These are phyloP conservation scores for Geotrichum macrosporum DNA, from an alignment of 1,139 yeast species.

Conservation along the genomic window DNA sequence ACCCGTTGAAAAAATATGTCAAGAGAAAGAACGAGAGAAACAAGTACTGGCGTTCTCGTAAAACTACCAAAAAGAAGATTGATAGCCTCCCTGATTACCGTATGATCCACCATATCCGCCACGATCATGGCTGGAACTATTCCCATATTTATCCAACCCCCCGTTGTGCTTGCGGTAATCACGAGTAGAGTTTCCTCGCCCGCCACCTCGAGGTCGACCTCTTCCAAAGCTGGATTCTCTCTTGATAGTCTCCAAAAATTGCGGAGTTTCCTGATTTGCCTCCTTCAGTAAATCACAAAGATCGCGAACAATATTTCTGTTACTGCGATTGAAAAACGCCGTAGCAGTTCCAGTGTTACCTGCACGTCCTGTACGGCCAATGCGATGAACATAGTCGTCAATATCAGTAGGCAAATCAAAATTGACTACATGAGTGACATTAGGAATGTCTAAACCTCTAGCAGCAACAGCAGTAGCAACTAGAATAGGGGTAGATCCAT, in stretches of 20 bases:
- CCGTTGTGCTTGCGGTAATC: slow-evolving; percentile 40
- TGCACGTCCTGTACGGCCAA: slow-evolving; percentile 99
- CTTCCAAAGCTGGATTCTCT: slow-evolving; percentile 71
- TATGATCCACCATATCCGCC: slow-evolving; percentile 14
- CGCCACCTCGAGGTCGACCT: slow-evolving; percentile 48
- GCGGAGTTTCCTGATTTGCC: slow-evolving; percentile 97
- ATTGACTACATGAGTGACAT: slow-evolving; percentile 95
- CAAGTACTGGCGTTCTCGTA: slow-evolving; percentile 2
- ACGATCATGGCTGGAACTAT: slow-evolving; percentile 32
- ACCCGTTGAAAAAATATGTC: background rate
- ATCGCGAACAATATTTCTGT: slow-evolving; percentile 84
- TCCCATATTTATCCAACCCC: slow-evolving; percentile 35
- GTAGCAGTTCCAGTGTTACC: slow-evolving; percentile 98
- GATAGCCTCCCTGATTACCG: slow-evolving; percentile 12
- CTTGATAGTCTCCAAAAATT: slow-evolving; percentile 71
- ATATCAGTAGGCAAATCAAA: slow-evolving; percentile 94
- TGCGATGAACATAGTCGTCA: slow-evolving; percentile 98
- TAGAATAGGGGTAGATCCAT: slow-evolving; percentile 83
- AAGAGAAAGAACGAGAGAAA: slow-evolving; percentile 8
- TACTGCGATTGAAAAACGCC: slow-evolving; percentile 95
- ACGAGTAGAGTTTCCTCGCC: slow-evolving; percentile 30
- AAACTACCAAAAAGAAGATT: slow-evolving; percentile 11
- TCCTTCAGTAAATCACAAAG: slow-evolving; percentile 82
- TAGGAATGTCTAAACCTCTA: slow-evolving; percentile 98
- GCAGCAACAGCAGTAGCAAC: slow-evolving; percentile 99